Conservation (phyloP, 306 rosid genomes). For the Purshia tridentata region DNA sequence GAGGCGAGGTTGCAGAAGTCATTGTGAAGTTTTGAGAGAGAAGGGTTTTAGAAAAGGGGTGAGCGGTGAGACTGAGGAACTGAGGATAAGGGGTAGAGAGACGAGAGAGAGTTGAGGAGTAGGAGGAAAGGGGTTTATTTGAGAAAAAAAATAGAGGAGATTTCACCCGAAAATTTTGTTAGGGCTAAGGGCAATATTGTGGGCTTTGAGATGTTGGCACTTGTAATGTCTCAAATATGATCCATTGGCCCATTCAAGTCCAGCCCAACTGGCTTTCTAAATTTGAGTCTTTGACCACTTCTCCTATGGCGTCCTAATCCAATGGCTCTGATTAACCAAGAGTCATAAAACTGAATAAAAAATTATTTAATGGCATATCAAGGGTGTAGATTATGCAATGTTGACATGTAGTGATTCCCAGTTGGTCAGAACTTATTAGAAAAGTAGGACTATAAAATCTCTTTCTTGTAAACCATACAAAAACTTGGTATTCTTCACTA, state of each 20-base stretch:
- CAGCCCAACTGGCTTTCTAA: neutral
- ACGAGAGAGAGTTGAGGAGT: neutral
- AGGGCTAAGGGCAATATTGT: neutral
- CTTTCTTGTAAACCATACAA: slow-evolving; percentile 13
- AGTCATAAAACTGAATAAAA: too few species aligned
- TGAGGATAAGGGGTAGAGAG: slow-evolving; percentile 49
- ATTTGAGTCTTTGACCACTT: too few species aligned
- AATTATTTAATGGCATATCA: too few species aligned
- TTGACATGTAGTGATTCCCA: too few species aligned
- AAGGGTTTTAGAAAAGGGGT: slow-evolving; percentile 31
- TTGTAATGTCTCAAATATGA: neutral
- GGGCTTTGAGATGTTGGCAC: neutral
- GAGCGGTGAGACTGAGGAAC: neutral
- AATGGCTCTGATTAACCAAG: too few species aligned
- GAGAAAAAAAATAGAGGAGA: neutral
- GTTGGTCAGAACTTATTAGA: neutral
- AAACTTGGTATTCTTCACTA: slow-evolving; percentile 9
- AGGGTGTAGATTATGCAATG: too few species aligned
- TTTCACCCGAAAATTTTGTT: neutral
- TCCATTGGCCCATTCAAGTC: neutral
- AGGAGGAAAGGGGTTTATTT: slow-evolving; percentile 11
- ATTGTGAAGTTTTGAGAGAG: slow-evolving; percentile 24
- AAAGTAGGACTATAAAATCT: slow-evolving; percentile 1
- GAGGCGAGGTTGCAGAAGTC: slow-evolving; percentile 45
- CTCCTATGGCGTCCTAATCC: too few species aligned